Percentiles rank a stretch among this genome's conserved stretches.
Conservation (phyloP, 257 asterid genomes). For the Paraleonurus japonicus region DNA sequence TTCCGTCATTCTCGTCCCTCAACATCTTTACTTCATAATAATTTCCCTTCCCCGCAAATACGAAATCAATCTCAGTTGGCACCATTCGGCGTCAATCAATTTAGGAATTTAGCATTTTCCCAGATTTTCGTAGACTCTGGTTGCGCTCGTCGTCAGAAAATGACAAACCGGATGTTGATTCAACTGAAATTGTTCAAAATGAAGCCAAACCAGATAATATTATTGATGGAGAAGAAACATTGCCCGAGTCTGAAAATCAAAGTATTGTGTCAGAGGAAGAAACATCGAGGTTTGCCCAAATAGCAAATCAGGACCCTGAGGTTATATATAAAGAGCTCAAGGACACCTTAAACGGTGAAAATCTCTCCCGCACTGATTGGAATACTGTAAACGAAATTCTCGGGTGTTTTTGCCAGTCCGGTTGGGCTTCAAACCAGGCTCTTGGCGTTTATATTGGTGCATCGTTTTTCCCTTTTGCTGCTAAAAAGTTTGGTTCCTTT, state of each 20-base stretch:
- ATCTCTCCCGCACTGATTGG: conserved; percentile 46
- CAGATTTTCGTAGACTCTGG: conserved; percentile 24
- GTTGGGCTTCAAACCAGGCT: conserved; percentile 89
- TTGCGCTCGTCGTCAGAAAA: conserved; percentile 43
- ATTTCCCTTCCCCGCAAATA: conserved; percentile 18
- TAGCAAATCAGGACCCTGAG: conserved; percentile 52
- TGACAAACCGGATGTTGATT: conserved; percentile 22
- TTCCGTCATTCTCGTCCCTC: conserved; percentile 33
- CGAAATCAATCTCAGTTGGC: conserved; percentile 21
- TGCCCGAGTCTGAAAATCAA: conserved; percentile 13
- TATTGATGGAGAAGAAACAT: conserved; percentile 28
- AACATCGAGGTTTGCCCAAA: conserved; percentile 31
- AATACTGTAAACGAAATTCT: conserved; percentile 54
- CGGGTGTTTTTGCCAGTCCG: conserved; percentile 53
- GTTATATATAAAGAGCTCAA: conserved; percentile 65
- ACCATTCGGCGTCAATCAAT: conserved; percentile 20
- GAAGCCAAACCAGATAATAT: conserved; percentile 26
- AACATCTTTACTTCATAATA: conserved; percentile 23
- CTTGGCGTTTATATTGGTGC: conserved; percentile 81
- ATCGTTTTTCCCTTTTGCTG: conserved; percentile 71
- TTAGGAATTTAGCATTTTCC: conserved; percentile 18
- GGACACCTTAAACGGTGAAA: conserved; percentile 28
- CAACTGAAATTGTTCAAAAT: conserved; percentile 18
- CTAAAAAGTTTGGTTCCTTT: conserved; percentile 51
- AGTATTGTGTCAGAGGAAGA: conserved; percentile 23